A percentile compares a stretch with the other conserved stretches of the same genome.
phyloP scores from a whole-genome alignment of 352 stramenopile genomes.

The Pythium guiyangense region DNA sequence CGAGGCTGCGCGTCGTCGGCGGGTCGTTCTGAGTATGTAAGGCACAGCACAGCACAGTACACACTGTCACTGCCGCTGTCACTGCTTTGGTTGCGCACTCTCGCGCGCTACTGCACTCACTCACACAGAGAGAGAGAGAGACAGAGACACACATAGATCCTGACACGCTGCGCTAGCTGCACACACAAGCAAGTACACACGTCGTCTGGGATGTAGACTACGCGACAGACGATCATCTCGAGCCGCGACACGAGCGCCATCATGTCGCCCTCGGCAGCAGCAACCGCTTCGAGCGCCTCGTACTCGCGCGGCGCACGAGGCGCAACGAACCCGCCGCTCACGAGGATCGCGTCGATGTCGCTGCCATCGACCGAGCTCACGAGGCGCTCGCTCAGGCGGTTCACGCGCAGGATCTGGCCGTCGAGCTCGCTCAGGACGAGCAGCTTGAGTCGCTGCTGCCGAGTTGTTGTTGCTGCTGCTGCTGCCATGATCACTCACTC shows the following conservation, averaged over 20 bases:
- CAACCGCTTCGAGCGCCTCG: too few species aligned
- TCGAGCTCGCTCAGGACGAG: slow-evolving; percentile 70
- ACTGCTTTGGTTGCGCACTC: neutral
- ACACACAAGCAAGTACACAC: slow-evolving; percentile 17
- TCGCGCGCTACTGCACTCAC: too few species aligned
- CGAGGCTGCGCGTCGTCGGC: slow-evolving; percentile 59
- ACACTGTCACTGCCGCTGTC: neutral
- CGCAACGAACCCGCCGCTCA: too few species aligned
- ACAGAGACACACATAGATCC: neutral
- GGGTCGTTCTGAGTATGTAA: slow-evolving; percentile 52
- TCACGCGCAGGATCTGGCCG: slow-evolving; percentile 61
- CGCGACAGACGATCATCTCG: slow-evolving; percentile 83
- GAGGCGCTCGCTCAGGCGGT: slow-evolving; percentile 69
- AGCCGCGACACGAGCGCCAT: too few species aligned
- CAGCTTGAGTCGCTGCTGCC: slow-evolving; percentile 44
- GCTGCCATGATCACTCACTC: neutral
- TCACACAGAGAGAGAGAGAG: neutral
- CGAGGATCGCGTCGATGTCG: slow-evolving; percentile 70
- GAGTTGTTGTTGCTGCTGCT: neutral
- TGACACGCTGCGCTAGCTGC: neutral
- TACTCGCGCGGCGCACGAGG: too few species aligned
- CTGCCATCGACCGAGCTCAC: slow-evolving; percentile 58
- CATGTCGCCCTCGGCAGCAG: too few species aligned
- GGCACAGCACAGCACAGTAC: too few species aligned
- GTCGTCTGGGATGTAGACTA: slow-evolving; percentile 75